These are phyloP conservation scores for Fusarium napiforme DNA, from an alignment of 2,329 filamentous ascomycete genomes.

Conservation along the genomic window DNA sequence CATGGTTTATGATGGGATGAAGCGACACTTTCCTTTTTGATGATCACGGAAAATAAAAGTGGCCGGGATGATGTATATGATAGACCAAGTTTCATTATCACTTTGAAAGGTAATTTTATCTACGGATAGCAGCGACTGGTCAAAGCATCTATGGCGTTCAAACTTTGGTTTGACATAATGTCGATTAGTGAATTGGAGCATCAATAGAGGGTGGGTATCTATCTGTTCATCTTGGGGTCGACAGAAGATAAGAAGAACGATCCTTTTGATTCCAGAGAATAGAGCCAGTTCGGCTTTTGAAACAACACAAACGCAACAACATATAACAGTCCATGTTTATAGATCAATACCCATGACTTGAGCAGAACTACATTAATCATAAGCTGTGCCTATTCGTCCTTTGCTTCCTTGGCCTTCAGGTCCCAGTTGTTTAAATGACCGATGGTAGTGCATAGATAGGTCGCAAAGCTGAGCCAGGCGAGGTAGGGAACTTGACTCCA, in stretches of 20 bases:
- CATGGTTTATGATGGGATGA: conserved; percentile 90
- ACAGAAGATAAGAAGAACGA: neutral
- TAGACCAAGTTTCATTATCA: neutral
- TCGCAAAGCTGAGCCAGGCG: conserved; percentile 87
- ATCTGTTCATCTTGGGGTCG: neutral
- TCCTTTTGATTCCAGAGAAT: conserved; percentile 8
- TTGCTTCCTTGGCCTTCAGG: conserved; percentile 49
- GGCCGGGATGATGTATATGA: neutral
- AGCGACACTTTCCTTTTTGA: conserved; percentile 70
- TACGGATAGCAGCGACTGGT: neutral
- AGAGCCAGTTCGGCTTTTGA: neutral
- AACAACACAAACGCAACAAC: neutral
- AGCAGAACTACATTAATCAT: neutral
- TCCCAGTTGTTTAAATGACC: conserved; percentile 77
- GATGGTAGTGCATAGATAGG: conserved; percentile 79
- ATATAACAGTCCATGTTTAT: neutral
- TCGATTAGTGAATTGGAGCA: conserved; percentile 10
- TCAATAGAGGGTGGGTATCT: conserved; percentile 4
- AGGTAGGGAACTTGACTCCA: conserved; percentile 85
- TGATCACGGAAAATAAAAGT: neutral
- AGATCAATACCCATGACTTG: neutral
- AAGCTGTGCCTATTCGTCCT: conserved; percentile 41
- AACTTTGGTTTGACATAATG: conserved; percentile 1
- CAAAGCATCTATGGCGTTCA: conserved; percentile 40
- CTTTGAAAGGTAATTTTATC: conserved; percentile 11